Conservation (phyloP, 2,329 filamentous ascomycete genomes). For the Pseudopyricularia javanii region DNA sequence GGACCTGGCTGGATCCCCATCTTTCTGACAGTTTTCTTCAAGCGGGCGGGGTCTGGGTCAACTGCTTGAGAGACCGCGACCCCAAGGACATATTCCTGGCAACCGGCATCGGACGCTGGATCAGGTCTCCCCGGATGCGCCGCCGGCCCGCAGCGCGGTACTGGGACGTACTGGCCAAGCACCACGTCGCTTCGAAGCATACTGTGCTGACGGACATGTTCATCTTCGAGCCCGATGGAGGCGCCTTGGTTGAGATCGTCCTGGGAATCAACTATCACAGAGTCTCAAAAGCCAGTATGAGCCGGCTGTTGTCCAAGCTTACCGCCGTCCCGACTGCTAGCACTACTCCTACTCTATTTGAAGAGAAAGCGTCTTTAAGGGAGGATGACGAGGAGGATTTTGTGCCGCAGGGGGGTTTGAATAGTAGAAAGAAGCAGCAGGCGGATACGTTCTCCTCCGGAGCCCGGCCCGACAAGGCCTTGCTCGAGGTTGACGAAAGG, state of each 20-base stretch:
- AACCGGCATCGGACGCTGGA: conserved; percentile 16
- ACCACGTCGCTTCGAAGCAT: conserved; percentile 12
- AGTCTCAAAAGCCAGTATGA: conserved; percentile 15
- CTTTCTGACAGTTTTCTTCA: conserved; percentile 21
- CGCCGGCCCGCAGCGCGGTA: not conserved
- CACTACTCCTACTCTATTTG: too few relatives aligned
- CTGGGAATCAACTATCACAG: conserved; percentile 18
- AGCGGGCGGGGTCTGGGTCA: conserved; percentile 22
- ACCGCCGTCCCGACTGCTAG: conserved; percentile 4
- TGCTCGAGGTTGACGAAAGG: conserved; percentile 2
- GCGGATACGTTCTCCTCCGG: too few relatives aligned
- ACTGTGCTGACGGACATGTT: conserved; percentile 19
- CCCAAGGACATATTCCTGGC: conserved; percentile 19
- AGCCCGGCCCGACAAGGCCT: too few relatives aligned
- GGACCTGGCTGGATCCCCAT: conserved; percentile 14
- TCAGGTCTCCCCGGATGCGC: conserved; percentile 19
- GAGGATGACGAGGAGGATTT: too few relatives aligned
- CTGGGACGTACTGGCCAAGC: conserved; percentile 15
- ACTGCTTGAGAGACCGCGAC: conserved; percentile 17
- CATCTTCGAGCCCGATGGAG: conserved; percentile 16
- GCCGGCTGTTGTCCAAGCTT: conserved; percentile 15
- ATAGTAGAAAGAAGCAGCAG: too few relatives aligned
- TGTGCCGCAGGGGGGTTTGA: too few relatives aligned
- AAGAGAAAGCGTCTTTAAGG: too few relatives aligned
- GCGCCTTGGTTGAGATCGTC: conserved; percentile 17